Conservation (phyloP, 768 basidiomycete species). For the Hypholoma fasciculare region DNA sequence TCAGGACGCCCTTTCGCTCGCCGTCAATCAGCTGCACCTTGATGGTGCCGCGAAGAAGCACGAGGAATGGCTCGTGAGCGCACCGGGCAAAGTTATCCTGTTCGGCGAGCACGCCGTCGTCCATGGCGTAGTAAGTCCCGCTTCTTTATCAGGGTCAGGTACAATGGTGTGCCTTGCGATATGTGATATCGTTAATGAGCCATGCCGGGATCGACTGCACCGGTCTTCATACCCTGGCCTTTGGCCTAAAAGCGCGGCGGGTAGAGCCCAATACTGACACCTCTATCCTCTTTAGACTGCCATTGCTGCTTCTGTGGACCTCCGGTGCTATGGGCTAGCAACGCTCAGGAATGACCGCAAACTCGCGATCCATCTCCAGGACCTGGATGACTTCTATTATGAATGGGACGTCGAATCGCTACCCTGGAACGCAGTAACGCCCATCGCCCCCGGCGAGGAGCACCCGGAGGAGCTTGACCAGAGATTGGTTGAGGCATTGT, state of each 20-base stretch:
- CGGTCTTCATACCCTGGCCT: constrained; percentile 18
- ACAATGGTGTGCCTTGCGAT: constrained; percentile 11
- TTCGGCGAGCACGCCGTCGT: constrained; percentile 99
- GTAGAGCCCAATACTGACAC: constrained; percentile 11
- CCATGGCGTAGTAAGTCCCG: constrained; percentile 81
- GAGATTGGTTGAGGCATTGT: constrained; percentile 71
- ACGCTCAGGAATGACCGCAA: constrained; percentile 74
- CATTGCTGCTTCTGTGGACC: constrained; percentile 91
- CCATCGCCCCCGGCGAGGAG: constrained; percentile 47
- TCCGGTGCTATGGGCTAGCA: constrained; percentile 89
- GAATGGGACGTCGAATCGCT: constrained; percentile 80
- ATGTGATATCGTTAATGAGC: constrained; percentile 10
- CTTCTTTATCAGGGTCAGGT: constrained; percentile 18
- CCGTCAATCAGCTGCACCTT: constrained; percentile 68
- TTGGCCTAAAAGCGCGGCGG: not conserved
- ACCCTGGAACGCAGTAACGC: constrained; percentile 76
- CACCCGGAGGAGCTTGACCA: constrained; percentile 73
- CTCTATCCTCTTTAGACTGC: constrained; percentile 62
- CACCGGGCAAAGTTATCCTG: constrained; percentile 96
- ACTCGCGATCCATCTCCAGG: constrained; percentile 74
- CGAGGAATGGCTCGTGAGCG: constrained; percentile 83
- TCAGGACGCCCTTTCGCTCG: constrained; percentile 47
- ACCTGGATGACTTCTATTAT: constrained; percentile 73
- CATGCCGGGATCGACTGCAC: constrained; percentile 25
- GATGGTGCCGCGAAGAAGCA: constrained; percentile 22